phyloP scores from a whole-genome alignment of 805 yeast species.

The Myxozyma kluyveri region DNA sequence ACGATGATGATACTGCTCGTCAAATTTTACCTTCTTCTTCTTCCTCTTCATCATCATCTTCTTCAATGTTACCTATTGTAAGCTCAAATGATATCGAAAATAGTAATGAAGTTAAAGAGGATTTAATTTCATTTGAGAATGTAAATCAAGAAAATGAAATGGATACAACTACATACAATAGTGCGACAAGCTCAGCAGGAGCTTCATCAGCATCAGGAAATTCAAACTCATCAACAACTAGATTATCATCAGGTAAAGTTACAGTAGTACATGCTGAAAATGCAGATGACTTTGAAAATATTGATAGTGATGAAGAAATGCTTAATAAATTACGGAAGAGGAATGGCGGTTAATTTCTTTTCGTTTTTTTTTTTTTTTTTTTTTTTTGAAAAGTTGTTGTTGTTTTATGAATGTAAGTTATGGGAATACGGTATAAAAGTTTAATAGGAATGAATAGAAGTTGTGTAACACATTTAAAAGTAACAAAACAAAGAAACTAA shows the following conservation, averaged over 20 bases:
- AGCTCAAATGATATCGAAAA: too few relatives aligned
- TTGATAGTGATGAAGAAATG: constrained; percentile 20
- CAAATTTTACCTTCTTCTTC: too few relatives aligned
- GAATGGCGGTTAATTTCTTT: not conserved
- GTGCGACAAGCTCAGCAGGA: too few relatives aligned
- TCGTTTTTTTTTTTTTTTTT: not conserved
- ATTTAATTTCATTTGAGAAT: not conserved
- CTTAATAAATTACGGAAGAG: constrained; percentile 1
- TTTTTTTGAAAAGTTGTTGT: not conserved
- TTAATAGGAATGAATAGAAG: too few relatives aligned
- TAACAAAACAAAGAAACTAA: too few relatives aligned
- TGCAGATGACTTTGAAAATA: constrained; percentile 11
- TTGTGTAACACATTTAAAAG: not conserved
- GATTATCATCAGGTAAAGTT: constrained; percentile 4
- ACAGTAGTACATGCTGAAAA: constrained; percentile 22
- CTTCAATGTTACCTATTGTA: too few relatives aligned
- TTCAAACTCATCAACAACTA: not conserved
- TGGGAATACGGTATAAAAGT: not conserved
- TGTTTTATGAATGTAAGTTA: not conserved
- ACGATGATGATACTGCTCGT: not conserved
- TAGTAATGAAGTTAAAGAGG: too few relatives aligned
- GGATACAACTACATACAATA: not conserved
- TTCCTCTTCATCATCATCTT: too few relatives aligned
- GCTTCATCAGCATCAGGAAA: not conserved
- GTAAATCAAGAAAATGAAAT: not conserved